A percentile compares a stretch with the other conserved stretches of the same genome.
These are phyloP conservation scores for Chrysoporthe cubensis DNA, from an alignment of 2,329 filamentous ascomycete species.

Conservation along the genomic window DNA sequence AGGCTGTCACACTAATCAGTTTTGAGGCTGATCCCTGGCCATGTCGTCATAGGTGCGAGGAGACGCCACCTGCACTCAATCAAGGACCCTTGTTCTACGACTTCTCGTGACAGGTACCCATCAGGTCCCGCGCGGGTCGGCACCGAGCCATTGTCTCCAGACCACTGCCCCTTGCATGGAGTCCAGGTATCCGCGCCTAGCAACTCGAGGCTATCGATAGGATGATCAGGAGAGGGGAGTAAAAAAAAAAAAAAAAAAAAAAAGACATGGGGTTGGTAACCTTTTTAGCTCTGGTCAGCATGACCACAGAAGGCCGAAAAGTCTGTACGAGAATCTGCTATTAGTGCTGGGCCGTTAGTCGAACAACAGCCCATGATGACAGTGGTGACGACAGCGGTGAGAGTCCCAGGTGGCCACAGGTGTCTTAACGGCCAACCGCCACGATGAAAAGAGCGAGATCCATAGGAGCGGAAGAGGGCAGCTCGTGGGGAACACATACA, in stretches of 20 bases:
- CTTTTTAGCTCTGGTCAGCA: not conserved
- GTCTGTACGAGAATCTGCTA: not conserved
- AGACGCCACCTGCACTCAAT: conserved; percentile 1
- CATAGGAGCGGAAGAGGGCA: too few species aligned
- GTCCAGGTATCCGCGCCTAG: not conserved
- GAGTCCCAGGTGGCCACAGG: not conserved
- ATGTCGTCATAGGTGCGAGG: conserved; percentile 26
- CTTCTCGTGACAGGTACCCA: conserved; percentile 12
- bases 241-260: not conserved
- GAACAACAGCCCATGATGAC: conserved; percentile 21
- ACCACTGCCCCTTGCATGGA: not conserved
- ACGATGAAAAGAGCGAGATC: not conserved
- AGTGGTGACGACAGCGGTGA: conserved; percentile 23
- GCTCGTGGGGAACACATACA: too few species aligned
- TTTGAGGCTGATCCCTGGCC: conserved; percentile 18
- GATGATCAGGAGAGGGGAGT: not conserved
- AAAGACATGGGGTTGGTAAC: not conserved
- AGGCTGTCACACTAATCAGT: conserved; percentile 17
- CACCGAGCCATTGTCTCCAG: conserved; percentile 1
- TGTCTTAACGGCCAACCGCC: not conserved
- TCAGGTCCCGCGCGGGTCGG: not conserved
- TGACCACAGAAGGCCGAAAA: not conserved
- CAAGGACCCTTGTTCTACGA: not conserved
- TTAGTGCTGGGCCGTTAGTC: conserved; percentile 12
- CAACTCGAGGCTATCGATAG: too few species aligned